phyloP scores from a whole-genome alignment of 2,329 filamentous ascomycete genomes.

The Colletotrichum horii region DNA sequence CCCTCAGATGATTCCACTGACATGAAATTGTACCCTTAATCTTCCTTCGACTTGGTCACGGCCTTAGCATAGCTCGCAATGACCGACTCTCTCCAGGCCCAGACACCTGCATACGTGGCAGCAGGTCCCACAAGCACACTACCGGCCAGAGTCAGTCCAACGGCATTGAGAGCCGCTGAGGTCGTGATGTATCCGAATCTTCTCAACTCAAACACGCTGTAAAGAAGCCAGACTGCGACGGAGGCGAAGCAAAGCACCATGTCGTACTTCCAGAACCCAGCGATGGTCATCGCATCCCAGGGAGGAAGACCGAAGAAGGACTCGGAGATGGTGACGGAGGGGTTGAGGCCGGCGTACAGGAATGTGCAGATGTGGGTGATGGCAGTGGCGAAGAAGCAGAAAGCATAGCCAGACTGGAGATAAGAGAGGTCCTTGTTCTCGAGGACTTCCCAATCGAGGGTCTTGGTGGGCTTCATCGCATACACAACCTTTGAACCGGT shows the following conservation, averaged over 20 bases:
- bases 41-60: background rate
- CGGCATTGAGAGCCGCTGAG: background rate
- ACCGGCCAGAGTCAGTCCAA: background rate
- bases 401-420: background rate
- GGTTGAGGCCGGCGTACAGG: background rate
- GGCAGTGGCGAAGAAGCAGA: background rate
- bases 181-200: conserved; percentile 26
- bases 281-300: background rate
- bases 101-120: conserved; percentile 26
- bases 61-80: background rate
- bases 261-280: conserved; percentile 1
- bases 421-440: background rate
- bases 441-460: background rate
- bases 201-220: conserved; percentile 27
- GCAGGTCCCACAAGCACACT: conserved; percentile 25
- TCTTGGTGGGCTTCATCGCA: background rate
- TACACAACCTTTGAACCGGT: background rate
- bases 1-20: background rate
- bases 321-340: background rate
- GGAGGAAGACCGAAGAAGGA: background rate
- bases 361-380: background rate
- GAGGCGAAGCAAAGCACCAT: background rate
- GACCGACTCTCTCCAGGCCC: conserved; percentile 27
- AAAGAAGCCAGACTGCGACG: conserved; percentile 14
- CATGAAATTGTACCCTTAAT: background rate